phyloP scores from a whole-genome alignment of 2,329 filamentous ascomycete species.

The Arthrobotrys iridis region DNA sequence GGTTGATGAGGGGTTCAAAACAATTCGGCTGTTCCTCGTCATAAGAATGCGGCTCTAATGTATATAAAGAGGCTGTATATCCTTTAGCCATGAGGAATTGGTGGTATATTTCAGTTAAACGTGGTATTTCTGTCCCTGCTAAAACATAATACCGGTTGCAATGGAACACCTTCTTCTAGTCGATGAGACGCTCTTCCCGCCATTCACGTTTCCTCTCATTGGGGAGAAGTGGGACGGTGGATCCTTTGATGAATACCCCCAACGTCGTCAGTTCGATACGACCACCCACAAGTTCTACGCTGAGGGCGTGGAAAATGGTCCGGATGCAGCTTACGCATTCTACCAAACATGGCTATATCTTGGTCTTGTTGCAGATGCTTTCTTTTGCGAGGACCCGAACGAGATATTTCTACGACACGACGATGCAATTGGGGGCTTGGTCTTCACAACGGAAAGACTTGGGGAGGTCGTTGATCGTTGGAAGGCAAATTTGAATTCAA shows the following conservation, averaged over 20 bases:
- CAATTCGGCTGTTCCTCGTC: not conserved
- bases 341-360: slow-evolving; percentile 51
- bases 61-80: slow-evolving; percentile 25
- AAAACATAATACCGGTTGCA: too few relatives aligned
- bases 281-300: slow-evolving; percentile 24
- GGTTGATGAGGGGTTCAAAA: slow-evolving; percentile 23
- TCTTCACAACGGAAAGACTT: slow-evolving; percentile 38
- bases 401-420: slow-evolving; percentile 30
- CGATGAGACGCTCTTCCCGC: slow-evolving; percentile 20
- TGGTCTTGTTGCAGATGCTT: slow-evolving; percentile 24
- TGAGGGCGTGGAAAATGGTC: slow-evolving; percentile 35
- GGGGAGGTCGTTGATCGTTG: slow-evolving; percentile 5
- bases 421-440: slow-evolving; percentile 15
- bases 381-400: slow-evolving; percentile 36
- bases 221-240: slow-evolving; percentile 50
- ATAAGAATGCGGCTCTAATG: slow-evolving; percentile 30
- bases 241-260: slow-evolving; percentile 40
- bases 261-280: slow-evolving; percentile 32
- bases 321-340: slow-evolving; percentile 39
- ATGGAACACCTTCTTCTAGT: slow-evolving; percentile 46
- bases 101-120: too few relatives aligned
- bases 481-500: slow-evolving; percentile 14
- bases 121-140: not conserved
- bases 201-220: slow-evolving; percentile 20
- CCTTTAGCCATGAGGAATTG: not conserved